A percentile compares a stretch with the other conserved stretches of the same genome.
These are phyloP conservation scores for Casuarina equisetifolia DNA, from an alignment of 306 rosid species.

Conservation along the genomic window DNA sequence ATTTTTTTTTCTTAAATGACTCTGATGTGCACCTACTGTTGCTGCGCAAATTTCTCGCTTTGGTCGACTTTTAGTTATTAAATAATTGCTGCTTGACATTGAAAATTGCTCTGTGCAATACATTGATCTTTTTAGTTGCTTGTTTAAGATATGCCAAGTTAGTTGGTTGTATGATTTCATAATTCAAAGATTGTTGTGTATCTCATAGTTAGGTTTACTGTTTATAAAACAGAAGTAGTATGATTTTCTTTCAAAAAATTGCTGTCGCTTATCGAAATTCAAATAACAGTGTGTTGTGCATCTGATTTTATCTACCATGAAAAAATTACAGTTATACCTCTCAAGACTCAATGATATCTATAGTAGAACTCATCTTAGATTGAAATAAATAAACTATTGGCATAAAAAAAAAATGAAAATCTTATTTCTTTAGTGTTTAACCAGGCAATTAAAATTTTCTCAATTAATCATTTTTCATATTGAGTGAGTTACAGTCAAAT, in stretches of 20 bases:
- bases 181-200: no score
- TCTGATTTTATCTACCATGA: not conserved
- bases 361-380: not conserved
- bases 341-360: not conserved
- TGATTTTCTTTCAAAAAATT: no score
- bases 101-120: not conserved
- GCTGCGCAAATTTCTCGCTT: no score
- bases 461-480: not conserved
- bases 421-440: not conserved
- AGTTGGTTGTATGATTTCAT: no score
- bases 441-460: not conserved
- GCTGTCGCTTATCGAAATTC: no score
- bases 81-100: not conserved
- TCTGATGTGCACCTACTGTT: not conserved
- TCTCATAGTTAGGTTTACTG: no score
- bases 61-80: no score
- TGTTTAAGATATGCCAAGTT: no score
- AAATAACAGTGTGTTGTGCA: not conserved
- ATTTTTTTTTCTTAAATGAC: no score
- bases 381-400: not conserved
- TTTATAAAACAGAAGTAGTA: no score
- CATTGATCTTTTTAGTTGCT: no score
- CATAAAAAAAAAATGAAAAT: not conserved
- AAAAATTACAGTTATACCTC: not conserved
- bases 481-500: not conserved